Percentiles rank a stretch among this genome's conserved stretches.
Conservation (phyloP, 1,284 basidiomycete genomes). For the Rhodofomes roseus region DNA sequence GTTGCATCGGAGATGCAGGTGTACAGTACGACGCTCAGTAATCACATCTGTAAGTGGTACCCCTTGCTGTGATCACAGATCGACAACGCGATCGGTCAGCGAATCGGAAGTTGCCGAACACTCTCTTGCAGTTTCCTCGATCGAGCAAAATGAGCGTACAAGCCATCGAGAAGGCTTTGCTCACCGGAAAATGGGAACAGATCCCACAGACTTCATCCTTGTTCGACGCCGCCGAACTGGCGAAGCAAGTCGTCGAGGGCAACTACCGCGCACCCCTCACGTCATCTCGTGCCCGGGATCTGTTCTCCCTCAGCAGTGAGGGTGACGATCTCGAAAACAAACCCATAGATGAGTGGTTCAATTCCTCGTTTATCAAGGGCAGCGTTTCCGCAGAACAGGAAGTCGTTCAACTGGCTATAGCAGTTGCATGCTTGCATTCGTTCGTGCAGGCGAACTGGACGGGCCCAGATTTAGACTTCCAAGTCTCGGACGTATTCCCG, state of each 20-base stretch:
- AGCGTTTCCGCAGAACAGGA: conserved; percentile 35
- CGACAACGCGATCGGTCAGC: neutral
- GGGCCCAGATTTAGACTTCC: conserved; percentile 80
- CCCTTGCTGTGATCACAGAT: neutral
- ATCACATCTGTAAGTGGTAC: neutral
- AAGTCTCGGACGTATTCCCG: conserved; percentile 48
- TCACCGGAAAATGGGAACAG: conserved; percentile 52
- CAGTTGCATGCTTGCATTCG: conserved; percentile 80
- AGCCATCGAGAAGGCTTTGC: conserved; percentile 45
- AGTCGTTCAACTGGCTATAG: conserved; percentile 61
- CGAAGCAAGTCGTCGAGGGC: conserved; percentile 33
- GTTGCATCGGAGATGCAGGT: too few species aligned
- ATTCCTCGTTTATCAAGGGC: conserved; percentile 22
- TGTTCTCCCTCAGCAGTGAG: conserved; percentile 36
- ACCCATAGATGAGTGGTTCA: conserved; percentile 34
- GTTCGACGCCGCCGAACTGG: conserved; percentile 21
- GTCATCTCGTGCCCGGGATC: conserved; percentile 41
- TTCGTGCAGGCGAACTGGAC: conserved; percentile 98
- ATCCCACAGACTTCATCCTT: conserved; percentile 34
- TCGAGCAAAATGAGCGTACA: conserved; percentile 29
- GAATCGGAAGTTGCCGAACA: conserved; percentile 2
- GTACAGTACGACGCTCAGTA: neutral
- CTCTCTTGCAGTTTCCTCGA: conserved; percentile 3
- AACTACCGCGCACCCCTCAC: conserved; percentile 45
- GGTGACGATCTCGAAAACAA: conserved; percentile 27